Base-by-base conservation (phyloP, 106 monocot species). In the Apostasia shenzhenica region DNA sequence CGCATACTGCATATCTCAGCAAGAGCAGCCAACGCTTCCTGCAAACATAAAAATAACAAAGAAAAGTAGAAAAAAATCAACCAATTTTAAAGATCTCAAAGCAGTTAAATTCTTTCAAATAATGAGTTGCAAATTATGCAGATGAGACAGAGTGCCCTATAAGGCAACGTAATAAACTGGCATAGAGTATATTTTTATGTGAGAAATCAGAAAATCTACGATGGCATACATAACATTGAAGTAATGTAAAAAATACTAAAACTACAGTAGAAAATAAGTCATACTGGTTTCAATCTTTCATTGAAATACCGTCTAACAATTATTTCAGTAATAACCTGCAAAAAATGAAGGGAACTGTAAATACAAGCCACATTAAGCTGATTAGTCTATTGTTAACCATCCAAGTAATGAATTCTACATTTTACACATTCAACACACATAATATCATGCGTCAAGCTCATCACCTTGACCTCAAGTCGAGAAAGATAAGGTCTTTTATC, bases 301-400 rank as follows among this genome's bases (percentile, higher is more conserved):
- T 54, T 76, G 67, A 89, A 93, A 72, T 99, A 70, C 42, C 85
- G 84, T 64, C 79, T 78, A 78, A 90, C 80, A 48, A 87, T 90
- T 26, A 99, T 90, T 83, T 83, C 84, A 73, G 93, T 90, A 79
- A 99, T 78, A 48, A 89, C 97, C 97, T 99, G 87, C 66, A 81
- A 51, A 73, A 66, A 67, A 59, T 48, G 14, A 26, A 26, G 26
- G 26, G 26, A 26, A 71, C 12, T 5, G 41, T 47, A n/a, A 67
- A 40, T 3, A 47, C 10, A 12, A 13, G 9, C 40, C 11, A 51
- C 13, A 3, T 40, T 52, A 67, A 41, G 11, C 37, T 67, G 8
- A 5, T 8, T 3, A 65, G 1, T 54, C 41, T 26, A 42, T 40
- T 5, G 44, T 66, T 9, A 54, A 54, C 8, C 13, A 1, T 5